Evolutionary conservation across 768 basidiomycete genomes (phyloP).

Genomic region (Tremella fuciformis): DNA sequence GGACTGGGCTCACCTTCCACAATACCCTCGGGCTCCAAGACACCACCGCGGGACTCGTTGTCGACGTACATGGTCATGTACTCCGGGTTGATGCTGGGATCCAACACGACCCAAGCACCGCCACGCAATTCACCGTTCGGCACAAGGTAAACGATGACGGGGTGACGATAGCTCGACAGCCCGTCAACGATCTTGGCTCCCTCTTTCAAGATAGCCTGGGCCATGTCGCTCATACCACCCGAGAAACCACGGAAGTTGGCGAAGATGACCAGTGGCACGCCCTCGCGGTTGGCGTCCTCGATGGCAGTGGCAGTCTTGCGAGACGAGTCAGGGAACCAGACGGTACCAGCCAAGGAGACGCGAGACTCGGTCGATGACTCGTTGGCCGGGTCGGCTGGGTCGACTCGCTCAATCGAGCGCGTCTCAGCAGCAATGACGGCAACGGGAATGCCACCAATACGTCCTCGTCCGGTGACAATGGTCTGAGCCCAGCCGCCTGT

Average conservation of each 20-base stretch:
- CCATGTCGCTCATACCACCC: conserved; percentile 65
- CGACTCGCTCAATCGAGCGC: conserved; percentile 90
- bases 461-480: conserved; percentile 92
- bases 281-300: conserved; percentile 97
- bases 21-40: conserved; percentile 91
- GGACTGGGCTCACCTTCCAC: conserved; percentile 77
- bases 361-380: conserved; percentile 92
- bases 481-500: conserved; percentile 91
- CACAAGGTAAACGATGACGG: conserved; percentile 96
- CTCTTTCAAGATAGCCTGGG: conserved; percentile 93
- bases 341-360: conserved; percentile 96
- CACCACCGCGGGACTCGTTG: conserved; percentile 90
- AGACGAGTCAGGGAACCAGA: conserved; percentile 99
- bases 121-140: conserved; percentile 98
- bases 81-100: conserved; percentile 92
- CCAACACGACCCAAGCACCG: conserved; percentile 98
- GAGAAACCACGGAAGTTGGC: conserved; percentile 99
- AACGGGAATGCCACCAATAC: conserved; percentile 92
- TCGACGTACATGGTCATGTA: conserved; percentile 99
- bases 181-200: conserved; percentile 99
- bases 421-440: conserved; percentile 90
- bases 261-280: conserved; percentile 93
- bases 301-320: conserved; percentile 99
- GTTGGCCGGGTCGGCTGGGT: conserved; percentile 97
- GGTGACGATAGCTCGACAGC: conserved; percentile 92